Evolutionary conservation across 495 filamentous ascomycete species (phyloP).

Genomic region (Trichocladium uniseriatum): DNA sequence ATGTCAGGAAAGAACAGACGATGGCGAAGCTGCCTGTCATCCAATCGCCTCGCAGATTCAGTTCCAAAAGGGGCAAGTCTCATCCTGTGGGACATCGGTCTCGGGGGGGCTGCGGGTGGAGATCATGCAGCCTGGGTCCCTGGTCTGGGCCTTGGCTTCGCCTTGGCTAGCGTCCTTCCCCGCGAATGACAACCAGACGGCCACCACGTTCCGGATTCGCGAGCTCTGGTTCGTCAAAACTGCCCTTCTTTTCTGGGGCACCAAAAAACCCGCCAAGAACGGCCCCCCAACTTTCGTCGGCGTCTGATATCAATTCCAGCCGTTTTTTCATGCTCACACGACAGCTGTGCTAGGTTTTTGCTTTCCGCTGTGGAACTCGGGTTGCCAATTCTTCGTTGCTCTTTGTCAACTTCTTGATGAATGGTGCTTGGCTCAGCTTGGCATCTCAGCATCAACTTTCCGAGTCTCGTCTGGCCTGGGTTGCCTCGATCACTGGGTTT

Average conservation of each 20-base stretch:
- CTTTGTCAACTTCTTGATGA: too few relatives aligned
- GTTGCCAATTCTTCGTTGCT: background rate
- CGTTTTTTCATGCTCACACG: background rate
- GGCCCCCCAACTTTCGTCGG: too few relatives aligned
- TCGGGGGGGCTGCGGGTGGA: background rate
- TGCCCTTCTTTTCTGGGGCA: background rate
- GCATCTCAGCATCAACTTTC: too few relatives aligned
- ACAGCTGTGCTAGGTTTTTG: background rate
- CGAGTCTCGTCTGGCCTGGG: background rate
- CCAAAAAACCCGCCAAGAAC: background rate
- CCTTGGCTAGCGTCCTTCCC: slow-evolving; percentile 4
- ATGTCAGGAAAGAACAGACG: background rate
- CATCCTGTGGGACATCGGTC: background rate
- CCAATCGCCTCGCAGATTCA: background rate
- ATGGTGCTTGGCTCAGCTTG: too few relatives aligned
- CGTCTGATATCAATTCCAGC: background rate
- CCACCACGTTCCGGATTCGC: slow-evolving; percentile 11
- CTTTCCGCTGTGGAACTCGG: background rate
- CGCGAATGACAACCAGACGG: slow-evolving; percentile 11
- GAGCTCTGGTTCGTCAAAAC: slow-evolving; percentile 8
- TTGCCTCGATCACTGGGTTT: background rate
- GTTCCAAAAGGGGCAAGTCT: slow-evolving; percentile 4
- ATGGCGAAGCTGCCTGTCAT: background rate
- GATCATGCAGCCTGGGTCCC: background rate
- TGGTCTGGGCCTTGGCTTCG: background rate